Evolutionary conservation across 495 filamentous ascomycete genomes (phyloP), one percentile per base, ranked within the genome.

Genomic region (Talaromyces liani): DNA sequence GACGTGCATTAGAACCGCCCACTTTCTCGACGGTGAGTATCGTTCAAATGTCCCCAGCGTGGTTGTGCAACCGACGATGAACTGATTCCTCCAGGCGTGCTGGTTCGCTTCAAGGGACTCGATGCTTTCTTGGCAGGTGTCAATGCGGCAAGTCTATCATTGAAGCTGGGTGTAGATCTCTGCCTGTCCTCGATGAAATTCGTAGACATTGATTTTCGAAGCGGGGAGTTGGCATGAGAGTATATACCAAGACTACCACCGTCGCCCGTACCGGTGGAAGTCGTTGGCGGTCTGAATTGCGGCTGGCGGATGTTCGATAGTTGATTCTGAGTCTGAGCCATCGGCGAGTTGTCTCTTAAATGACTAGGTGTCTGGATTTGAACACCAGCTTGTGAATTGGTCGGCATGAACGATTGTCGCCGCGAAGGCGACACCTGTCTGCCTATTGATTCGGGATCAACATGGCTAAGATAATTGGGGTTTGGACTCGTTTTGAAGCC

Each of bases 401-500:
- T 68, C 0, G 78, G 72, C 31, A 71, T 53, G 16, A 69, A 63
- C 8, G 61, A 71, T 39, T 60, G 31, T 16, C 63, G 63, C 61
- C 58, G 60, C 49, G 61, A 69, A 12, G 54, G 53, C 24, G 51
- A 64, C 22, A 62, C 36, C 64, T 54, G 56, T 20, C 24, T 57
- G 9, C 60, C 54, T 14, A 62, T 18, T 36, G 78, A 80, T 61
- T 94, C 87, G 0, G 88, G 90, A 68, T 93, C 87, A 63, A 92
- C 83, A 67, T 95, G 87, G 58, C 84, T 86, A 55, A 85, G 73
- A 74, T 97, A 97, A 69, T 91, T 92, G 0, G 91, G 90, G 68
- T 98, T 98, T 8, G 93, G 91, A 54, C 89, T 86, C 3, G 89
- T 94, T 64, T 85, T 81, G 72, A 95, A 98, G 31, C 86, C 87